These are phyloP conservation scores for Tolypocladium nubicola DNA, from an alignment of 2,329 filamentous ascomycete genomes.

Conservation along the genomic window DNA sequence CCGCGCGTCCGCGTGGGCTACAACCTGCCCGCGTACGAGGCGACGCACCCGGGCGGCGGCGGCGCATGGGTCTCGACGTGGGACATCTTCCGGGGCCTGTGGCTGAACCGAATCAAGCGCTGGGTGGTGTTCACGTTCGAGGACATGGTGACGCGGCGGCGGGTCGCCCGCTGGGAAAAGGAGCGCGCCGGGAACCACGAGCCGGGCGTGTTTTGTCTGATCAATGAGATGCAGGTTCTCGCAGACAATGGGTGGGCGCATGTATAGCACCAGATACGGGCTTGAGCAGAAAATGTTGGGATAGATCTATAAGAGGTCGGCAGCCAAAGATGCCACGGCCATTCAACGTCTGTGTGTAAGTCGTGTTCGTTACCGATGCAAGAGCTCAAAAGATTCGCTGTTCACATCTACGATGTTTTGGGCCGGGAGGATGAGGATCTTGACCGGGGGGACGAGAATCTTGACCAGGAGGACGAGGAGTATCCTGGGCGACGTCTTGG, in stretches of 20 bases:
- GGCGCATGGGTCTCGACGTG: slow-evolving; percentile 34
- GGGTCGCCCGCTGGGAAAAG: slow-evolving; percentile 27
- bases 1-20: slow-evolving; percentile 60
- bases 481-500: background rate
- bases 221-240: slow-evolving; percentile 53
- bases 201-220: slow-evolving; percentile 39
- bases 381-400: no score
- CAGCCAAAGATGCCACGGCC: no score
- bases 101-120: slow-evolving; percentile 44
- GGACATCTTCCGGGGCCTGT: slow-evolving; percentile 42
- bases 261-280: slow-evolving; percentile 20
- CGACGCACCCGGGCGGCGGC: slow-evolving; percentile 26
- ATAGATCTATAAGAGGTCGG: no score
- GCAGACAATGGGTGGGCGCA: slow-evolving; percentile 48
- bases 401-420: no score
- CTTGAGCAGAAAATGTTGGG: background rate
- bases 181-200: slow-evolving; percentile 25
- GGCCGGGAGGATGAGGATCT: no score
- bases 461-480: no score
- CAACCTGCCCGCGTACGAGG: slow-evolving; percentile 38
- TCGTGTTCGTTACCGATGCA: no score
- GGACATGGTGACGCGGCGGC: slow-evolving; percentile 22
- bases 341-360: no score
- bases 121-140: slow-evolving; percentile 24
- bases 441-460: background rate